Evolutionary conservation across 352 stramenopile genomes (phyloP), one percentile per base, ranked within the genome.

Genomic region (Globisporangium nagaii): DNA sequence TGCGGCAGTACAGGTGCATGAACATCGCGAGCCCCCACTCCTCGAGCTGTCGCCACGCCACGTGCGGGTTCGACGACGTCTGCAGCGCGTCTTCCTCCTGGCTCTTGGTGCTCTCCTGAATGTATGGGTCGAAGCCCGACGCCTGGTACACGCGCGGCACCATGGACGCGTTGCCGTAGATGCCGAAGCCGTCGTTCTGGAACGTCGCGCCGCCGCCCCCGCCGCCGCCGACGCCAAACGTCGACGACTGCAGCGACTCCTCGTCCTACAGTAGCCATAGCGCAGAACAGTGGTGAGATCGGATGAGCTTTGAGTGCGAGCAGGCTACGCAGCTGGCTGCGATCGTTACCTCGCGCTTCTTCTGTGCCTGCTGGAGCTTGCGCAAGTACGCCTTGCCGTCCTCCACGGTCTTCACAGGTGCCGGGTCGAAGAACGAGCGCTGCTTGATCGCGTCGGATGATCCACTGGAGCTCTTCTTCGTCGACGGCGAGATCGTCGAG

Each of bases 1-100:
- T 92, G 64, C 83, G 81, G 53, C 79, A 86, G 65, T 93, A 93
- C 53, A 93, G 50, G 55, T 93, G 82, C 77, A 93, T 90, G 65
- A 93, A 90, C 76, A 93, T 88, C 11, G 74, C 75, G 17, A 93
- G 64, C 15, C 81, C 79, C 62, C 74, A 75, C 34, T 93, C 79
- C 51, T 93, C 82, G 3, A 90, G 63, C 55, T 92, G 79, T 42
- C 73, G 72, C 81, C 82, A 93, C 9, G 82, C 79, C 27, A 86
- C 71, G 28, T 88, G 75, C 42, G 79, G 74, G 55, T 84, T 74
- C 22, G 82, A 93, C 24, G 71, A 80, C 13, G 82, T 88, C 34
- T 80, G 82, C 32, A 93, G 63, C 28, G 82, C 75, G 45, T 93
- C 79, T 52, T 88, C 79, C 22, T 90, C 75, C 9, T 85, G 73